Evolutionary conservation across 495 filamentous ascomycete species (phyloP), one percentile per base, ranked within the genome.

Genomic region (Cetradonia linearis): DNA sequence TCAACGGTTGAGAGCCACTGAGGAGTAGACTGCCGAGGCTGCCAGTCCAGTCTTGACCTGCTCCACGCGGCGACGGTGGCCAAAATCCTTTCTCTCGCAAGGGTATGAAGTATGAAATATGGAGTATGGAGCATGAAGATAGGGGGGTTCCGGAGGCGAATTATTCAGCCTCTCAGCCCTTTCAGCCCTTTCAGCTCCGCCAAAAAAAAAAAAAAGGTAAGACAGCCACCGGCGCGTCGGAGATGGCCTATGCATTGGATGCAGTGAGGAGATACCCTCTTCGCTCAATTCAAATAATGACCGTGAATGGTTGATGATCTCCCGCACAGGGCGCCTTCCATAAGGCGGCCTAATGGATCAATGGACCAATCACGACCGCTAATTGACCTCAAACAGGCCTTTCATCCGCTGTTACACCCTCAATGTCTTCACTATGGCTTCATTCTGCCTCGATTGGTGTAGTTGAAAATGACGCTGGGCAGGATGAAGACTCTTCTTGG

Each of bases 181-280:
- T 44, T 46, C 11, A 40, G n/a, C n/a, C 10, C 47, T n/a, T 13
- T 56, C 34, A 42, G 25, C 36, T 42, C 20, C 34, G 16, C n/a
- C 23, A 18, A 37, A 36, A 31, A 33, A 4, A 8, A 6, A 16
- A 25, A 37, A 33, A 56, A 33, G n/a, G n/a, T n/a, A n/a, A n/a
- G n/a, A n/a, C n/a, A n/a, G 40, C 2, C 34, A 20, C 14, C 42
- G 28, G 46, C 30, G 36, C 36, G 13, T 54, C 58, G 58, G 58
- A 60, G 9, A 59, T 59, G 57, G 47, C 47, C 25, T 30, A 14
- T 36, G 37, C 23, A 16, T n/a, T n/a, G n/a, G n/a, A n/a, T n/a
- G n/a, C n/a, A 27, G 52, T 52, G n/a, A 27, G 34, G 28, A 47
- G 47, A 7, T 13, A 20, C 11, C 36, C 14, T 47, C 23, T 42